Percentiles rank a stretch among this genome's conserved stretches.
These are phyloP conservation scores for Quercus suber DNA, from an alignment of 306 rosid genomes.

Conservation along the genomic window DNA sequence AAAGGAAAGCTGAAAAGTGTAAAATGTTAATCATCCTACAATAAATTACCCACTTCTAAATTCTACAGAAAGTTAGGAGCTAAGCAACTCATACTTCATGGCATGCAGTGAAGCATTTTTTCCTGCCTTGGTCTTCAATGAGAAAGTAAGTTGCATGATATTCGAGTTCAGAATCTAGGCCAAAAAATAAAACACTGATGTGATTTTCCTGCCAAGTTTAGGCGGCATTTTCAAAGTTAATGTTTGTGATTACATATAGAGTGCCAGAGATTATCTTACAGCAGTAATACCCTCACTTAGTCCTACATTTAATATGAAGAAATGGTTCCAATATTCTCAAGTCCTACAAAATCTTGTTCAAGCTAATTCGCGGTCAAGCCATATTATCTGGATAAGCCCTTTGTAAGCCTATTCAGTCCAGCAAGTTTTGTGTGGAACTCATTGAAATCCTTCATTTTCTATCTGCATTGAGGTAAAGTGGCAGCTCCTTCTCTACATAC, in stretches of 20 bases:
- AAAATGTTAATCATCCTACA: neutral
- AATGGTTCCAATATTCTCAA: neutral
- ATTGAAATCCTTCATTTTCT: constrained; percentile 64
- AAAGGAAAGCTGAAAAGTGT: neutral
- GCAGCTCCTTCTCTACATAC: constrained; percentile 74
- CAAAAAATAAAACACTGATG: neutral
- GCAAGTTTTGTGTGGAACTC: constrained; percentile 74
- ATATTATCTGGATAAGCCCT: neutral
- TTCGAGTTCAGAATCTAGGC: neutral
- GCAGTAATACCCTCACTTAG: neutral
- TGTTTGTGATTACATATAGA: neutral
- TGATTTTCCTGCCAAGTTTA: neutral
- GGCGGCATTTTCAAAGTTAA: neutral
- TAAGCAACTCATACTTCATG: too few species aligned
- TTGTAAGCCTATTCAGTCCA: constrained; percentile 49
- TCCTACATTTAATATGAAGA: neutral
- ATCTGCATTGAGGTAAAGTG: constrained; percentile 50
- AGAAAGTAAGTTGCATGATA: neutral
- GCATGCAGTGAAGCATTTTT: too few species aligned
- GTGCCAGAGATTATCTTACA: neutral
- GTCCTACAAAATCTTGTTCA: neutral
- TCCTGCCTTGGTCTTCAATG: neutral
- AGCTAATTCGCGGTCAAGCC: neutral
- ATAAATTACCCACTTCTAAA: neutral
- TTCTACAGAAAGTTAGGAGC: neutral